These are phyloP conservation scores for Annulohypoxylon maeteangense DNA, from an alignment of 495 filamentous ascomycete genomes.

Conservation along the genomic window DNA sequence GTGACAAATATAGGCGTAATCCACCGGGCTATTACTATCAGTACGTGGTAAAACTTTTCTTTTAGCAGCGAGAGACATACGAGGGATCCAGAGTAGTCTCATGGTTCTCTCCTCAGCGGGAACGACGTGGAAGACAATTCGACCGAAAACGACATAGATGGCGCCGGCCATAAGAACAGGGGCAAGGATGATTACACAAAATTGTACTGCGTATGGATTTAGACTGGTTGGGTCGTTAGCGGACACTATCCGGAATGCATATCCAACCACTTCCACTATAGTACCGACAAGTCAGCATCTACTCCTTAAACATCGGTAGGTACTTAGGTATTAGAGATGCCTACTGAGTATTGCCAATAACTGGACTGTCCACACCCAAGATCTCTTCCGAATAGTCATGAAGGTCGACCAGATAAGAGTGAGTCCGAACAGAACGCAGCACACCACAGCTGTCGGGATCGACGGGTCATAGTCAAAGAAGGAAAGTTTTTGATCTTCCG, in stretches of 20 bases:
- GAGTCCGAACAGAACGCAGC: constrained; percentile 45
- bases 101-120: constrained; percentile 53
- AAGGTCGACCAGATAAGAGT: constrained; percentile 51
- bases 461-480: constrained; percentile 50
- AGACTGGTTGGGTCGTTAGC: constrained; percentile 46
- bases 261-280: constrained; percentile 60
- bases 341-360: constrained; percentile 57
- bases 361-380: constrained; percentile 60
- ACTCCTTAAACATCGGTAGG: background rate
- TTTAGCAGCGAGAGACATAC: constrained; percentile 18
- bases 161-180: constrained; percentile 54
- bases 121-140: constrained; percentile 57
- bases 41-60: background rate
- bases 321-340: constrained; percentile 9
- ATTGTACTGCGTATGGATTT: constrained; percentile 49
- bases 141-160: constrained; percentile 53
- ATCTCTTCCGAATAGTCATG: constrained; percentile 55
- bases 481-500: constrained; percentile 7
- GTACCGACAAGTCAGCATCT: constrained; percentile 8
- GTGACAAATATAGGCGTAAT: constrained; percentile 55
- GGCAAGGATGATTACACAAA: constrained; percentile 50
- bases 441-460: constrained; percentile 43
- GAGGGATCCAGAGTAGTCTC: constrained; percentile 58
- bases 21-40: constrained; percentile 48
- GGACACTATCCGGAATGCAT: constrained; percentile 54